Conservation (phyloP, 106 monocot species). For the Posidonia australis region DNA sequence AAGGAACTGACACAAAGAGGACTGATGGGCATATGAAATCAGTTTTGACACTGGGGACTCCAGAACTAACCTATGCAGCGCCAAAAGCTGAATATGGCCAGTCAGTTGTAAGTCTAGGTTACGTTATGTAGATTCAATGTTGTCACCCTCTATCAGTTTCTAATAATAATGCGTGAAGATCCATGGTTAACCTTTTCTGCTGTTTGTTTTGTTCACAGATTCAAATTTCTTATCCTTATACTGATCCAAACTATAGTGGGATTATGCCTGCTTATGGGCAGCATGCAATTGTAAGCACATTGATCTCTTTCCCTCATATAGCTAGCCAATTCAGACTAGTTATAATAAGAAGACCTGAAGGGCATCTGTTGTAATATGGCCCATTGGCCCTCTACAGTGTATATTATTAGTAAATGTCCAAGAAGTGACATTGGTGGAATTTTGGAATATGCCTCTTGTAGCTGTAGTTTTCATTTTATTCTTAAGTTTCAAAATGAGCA, state of each 20-base stretch:
- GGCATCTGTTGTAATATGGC: too few species aligned
- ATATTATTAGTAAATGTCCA: too few species aligned
- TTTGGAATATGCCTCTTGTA: too few species aligned
- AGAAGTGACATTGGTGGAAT: too few species aligned
- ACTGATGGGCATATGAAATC: slow-evolving; percentile 22
- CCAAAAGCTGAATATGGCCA: slow-evolving; percentile 35
- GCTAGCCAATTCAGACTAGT: too few species aligned
- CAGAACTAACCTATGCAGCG: slow-evolving; percentile 22
- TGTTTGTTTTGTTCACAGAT: slow-evolving; percentile 14
- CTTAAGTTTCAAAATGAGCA: too few species aligned
- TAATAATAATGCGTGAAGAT: neutral
- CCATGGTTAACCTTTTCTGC: too few species aligned
- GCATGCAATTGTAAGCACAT: slow-evolving; percentile 30
- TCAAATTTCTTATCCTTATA: slow-evolving; percentile 29
- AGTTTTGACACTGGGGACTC: slow-evolving; percentile 21
- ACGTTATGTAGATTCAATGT: neutral
- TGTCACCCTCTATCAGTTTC: neutral
- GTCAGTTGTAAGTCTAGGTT: slow-evolving; percentile 37
- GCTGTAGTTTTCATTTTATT: too few species aligned
- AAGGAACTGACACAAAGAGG: neutral
- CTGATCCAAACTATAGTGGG: slow-evolving; percentile 33
- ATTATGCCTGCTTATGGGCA: slow-evolving; percentile 36
- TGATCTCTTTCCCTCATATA: too few species aligned
- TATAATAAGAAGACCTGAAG: too few species aligned
- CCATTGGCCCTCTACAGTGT: too few species aligned